These are phyloP conservation scores for Venturia nashicola DNA, from an alignment of 2,329 filamentous ascomycete genomes.

Conservation along the genomic window DNA sequence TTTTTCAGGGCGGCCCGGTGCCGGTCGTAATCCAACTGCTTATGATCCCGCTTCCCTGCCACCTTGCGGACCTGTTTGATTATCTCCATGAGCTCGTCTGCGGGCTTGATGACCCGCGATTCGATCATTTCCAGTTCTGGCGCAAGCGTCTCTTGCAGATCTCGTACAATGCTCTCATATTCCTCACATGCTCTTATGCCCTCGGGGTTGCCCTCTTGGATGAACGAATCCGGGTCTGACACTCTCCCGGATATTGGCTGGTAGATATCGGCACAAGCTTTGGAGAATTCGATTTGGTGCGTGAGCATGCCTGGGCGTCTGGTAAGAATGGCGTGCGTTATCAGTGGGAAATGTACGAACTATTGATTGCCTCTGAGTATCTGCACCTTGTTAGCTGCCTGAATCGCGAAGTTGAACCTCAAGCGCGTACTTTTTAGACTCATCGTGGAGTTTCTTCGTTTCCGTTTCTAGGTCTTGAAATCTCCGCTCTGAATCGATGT, in stretches of 20 bases:
- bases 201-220: slow-evolving; percentile 76
- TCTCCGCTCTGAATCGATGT: slow-evolving; percentile 84
- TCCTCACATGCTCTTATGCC: slow-evolving; percentile 93
- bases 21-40: slow-evolving; percentile 91
- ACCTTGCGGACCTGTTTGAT: slow-evolving; percentile 93
- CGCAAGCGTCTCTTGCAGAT: slow-evolving; percentile 74
- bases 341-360: slow-evolving; percentile 24
- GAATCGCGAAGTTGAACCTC: too few species aligned
- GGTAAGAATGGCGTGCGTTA: background rate
- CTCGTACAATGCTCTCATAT: slow-evolving; percentile 82
- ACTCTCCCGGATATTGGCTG: slow-evolving; percentile 93
- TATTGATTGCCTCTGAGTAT: slow-evolving; percentile 95
- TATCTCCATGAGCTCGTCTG: slow-evolving; percentile 84
- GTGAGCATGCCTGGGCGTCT: slow-evolving; percentile 61
- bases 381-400: slow-evolving; percentile 18
- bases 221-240: slow-evolving; percentile 78
- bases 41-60: slow-evolving; percentile 83
- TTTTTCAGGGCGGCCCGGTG: slow-evolving; percentile 78
- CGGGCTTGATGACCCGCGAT: slow-evolving; percentile 75
- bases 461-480: slow-evolving; percentile 91
- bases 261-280: slow-evolving; percentile 93
- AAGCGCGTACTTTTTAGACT: slow-evolving; percentile 61
- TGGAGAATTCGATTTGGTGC: slow-evolving; percentile 97
- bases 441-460: slow-evolving; percentile 93
- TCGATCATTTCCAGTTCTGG: slow-evolving; percentile 99